Percentiles rank a stretch among this genome's conserved stretches.
phyloP scores from a whole-genome alignment of 2,329 filamentous ascomycete species.

The Knoxdaviesia proteae region DNA sequence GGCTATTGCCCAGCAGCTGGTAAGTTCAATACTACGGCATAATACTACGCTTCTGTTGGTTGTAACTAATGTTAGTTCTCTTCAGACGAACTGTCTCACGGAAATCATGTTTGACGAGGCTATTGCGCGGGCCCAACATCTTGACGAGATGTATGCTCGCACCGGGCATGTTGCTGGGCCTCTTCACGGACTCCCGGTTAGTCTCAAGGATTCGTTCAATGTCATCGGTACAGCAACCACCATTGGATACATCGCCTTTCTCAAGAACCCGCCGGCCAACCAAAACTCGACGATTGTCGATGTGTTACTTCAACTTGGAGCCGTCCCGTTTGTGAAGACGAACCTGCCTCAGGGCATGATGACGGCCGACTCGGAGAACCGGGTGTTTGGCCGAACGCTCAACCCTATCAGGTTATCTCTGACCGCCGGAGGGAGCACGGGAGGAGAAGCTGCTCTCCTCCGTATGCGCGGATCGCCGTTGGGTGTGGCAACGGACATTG shows the following conservation, averaged over 20 bases:
- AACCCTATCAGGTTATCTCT: slow-evolving; percentile 30
- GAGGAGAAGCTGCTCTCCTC: slow-evolving; percentile 45
- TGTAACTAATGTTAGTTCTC: too few species aligned
- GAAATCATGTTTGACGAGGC: slow-evolving; percentile 30
- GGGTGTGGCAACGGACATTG: slow-evolving; percentile 44
- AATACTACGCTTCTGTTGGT: too few species aligned
- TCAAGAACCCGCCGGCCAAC: too few species aligned
- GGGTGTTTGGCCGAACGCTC: slow-evolving; percentile 38
- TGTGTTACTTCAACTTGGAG: slow-evolving; percentile 24
- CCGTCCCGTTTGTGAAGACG: slow-evolving; percentile 35
- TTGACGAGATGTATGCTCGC: slow-evolving; percentile 19
- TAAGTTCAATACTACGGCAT: too few species aligned
- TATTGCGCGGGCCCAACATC: slow-evolving; percentile 14
- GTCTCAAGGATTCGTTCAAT: slow-evolving; percentile 41
- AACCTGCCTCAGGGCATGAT: slow-evolving; percentile 44
- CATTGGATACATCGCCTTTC: slow-evolving; percentile 23
- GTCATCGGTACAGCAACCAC: slow-evolving; percentile 26
- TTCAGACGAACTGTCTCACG: slow-evolving; percentile 19
- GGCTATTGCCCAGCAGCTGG: slow-evolving; percentile 35
- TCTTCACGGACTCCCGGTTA: slow-evolving; percentile 28
- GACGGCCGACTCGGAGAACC: slow-evolving; percentile 47
- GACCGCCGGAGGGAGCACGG: slow-evolving; percentile 10
- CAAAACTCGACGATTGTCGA: slow-evolving; percentile 18
- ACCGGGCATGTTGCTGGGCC: slow-evolving; percentile 27
- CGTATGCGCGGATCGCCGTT: slow-evolving; percentile 34